A percentile compares a stretch with the other conserved stretches of the same genome.
phyloP scores from a whole-genome alignment of 2,329 filamentous ascomycete species.

The Phialemonium atrogriseum region DNA sequence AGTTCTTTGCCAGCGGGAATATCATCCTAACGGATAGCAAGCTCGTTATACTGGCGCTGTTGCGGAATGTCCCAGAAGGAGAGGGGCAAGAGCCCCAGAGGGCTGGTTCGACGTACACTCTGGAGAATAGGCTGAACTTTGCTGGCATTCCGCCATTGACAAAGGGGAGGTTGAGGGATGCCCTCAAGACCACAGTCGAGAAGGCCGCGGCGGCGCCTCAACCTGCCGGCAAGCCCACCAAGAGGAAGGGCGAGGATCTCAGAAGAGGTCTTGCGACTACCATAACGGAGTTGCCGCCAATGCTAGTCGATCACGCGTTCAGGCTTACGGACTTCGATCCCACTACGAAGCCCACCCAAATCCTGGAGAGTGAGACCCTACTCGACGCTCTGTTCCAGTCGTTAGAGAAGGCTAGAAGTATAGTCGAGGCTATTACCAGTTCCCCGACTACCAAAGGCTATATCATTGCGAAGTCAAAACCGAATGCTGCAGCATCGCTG shows the following conservation, averaged over 20 bases:
- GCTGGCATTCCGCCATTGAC: constrained; percentile 67
- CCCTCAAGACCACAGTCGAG: constrained; percentile 58
- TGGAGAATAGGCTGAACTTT: constrained; percentile 80
- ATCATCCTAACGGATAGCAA: constrained; percentile 85
- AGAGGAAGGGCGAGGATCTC: constrained; percentile 68
- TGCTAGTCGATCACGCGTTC: constrained; percentile 81
- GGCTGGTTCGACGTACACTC: constrained; percentile 67
- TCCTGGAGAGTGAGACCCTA: constrained; percentile 57
- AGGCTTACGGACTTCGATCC: constrained; percentile 62
- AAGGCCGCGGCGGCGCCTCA: constrained; percentile 44
- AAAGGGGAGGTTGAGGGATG: constrained; percentile 59
- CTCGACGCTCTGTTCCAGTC: constrained; percentile 60
- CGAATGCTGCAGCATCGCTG: constrained; percentile 9
- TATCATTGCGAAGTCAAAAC: constrained; percentile 67
- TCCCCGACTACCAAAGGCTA: constrained; percentile 66
- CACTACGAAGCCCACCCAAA: constrained; percentile 55
- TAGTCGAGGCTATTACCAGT: constrained; percentile 61
- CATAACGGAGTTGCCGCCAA: constrained; percentile 82
- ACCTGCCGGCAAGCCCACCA: constrained; percentile 54
- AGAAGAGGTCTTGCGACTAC: constrained; percentile 74
- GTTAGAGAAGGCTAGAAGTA: constrained; percentile 60
- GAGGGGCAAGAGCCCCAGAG: constrained; percentile 78
- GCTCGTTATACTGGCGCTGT: constrained; percentile 70
- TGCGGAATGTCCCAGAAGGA: constrained; percentile 72
- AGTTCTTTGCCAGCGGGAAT: constrained; percentile 96